Evolutionary conservation across 768 basidiomycete species (phyloP).

Genomic region (Panus rudis): DNA sequence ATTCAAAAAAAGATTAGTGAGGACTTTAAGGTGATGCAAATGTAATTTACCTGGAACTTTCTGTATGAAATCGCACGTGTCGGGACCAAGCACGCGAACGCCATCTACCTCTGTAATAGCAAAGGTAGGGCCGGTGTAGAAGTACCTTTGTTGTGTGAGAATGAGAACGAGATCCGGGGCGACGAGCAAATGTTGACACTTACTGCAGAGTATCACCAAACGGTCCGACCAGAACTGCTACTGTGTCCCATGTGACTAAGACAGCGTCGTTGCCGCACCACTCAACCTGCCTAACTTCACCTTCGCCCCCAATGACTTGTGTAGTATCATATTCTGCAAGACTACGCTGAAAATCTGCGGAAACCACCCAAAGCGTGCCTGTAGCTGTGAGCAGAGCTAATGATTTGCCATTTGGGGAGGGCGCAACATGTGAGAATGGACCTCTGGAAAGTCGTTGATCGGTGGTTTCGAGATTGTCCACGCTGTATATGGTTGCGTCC

Average conservation of each 20-base stretch:
- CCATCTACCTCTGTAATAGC: constrained; percentile 87
- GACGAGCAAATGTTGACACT: constrained; percentile 22
- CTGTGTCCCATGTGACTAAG: constrained; percentile 71
- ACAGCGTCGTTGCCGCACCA: constrained; percentile 99
- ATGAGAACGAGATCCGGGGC: not conserved
- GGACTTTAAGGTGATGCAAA: not conserved
- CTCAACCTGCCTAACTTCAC: constrained; percentile 62
- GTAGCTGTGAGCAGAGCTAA: constrained; percentile 73
- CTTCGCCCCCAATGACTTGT: constrained; percentile 45
- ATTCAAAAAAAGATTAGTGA: not conserved
- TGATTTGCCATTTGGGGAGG: constrained; percentile 92
- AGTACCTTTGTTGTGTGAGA: constrained; percentile 47
- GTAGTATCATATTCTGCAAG: constrained; percentile 82
- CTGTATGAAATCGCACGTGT: constrained; percentile 82
- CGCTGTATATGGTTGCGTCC: constrained; percentile 69
- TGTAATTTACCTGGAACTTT: constrained; percentile 75
- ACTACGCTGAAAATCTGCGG: constrained; percentile 83
- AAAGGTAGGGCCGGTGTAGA: constrained; percentile 68
- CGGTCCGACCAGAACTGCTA: constrained; percentile 85
- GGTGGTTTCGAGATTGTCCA: constrained; percentile 83
- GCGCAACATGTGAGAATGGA: constrained; percentile 80
- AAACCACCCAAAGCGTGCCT: constrained; percentile 87
- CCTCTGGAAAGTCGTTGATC: constrained; percentile 88
- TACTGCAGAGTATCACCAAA: constrained; percentile 82
- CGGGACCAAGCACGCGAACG: constrained; percentile 72